Evolutionary conservation across 148 eudicot genomes (phyloP).

Genomic region (Camellia sinensis): DNA sequence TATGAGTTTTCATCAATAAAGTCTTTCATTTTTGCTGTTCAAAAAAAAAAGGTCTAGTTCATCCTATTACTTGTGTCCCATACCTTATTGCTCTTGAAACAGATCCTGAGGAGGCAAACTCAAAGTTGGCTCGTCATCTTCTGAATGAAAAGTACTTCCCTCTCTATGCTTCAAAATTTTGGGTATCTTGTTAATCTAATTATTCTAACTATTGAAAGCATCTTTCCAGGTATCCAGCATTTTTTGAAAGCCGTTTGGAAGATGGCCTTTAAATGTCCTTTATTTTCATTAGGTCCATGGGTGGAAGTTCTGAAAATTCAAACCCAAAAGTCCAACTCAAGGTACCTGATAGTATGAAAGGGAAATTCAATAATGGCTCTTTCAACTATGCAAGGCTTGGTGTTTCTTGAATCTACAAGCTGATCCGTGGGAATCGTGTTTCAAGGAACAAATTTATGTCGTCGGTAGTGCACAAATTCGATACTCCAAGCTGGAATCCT

Average conservation of each 20-base stretch:
- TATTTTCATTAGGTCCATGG: constrained; percentile 70
- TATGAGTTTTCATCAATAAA: no score
- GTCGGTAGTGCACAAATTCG: constrained; percentile 86
- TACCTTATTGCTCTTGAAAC: constrained; percentile 94
- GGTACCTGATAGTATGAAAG: constrained; percentile 47
- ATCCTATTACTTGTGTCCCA: constrained; percentile 98
- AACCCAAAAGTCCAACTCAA: constrained; percentile 42
- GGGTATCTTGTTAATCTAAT: constrained; percentile 12
- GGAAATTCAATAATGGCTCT: constrained; percentile 50
- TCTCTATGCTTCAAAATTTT: constrained; percentile 3
- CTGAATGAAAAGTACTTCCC: constrained; percentile 81
- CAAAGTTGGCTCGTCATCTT: constrained; percentile 91
- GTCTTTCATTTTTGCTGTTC: no score
- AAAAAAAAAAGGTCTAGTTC: constrained; percentile 68
- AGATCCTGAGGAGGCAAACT: constrained; percentile 78
- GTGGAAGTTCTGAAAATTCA: constrained; percentile 28
- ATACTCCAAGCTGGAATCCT: constrained; percentile 64
- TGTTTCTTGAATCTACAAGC: constrained; percentile 94
- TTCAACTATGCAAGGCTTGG: constrained; percentile 69
- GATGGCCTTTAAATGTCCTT: constrained; percentile 97
- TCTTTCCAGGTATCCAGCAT: constrained; percentile 80
- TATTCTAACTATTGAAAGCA: constrained; percentile 22
- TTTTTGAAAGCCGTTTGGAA: constrained; percentile 92
- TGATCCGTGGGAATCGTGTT: constrained; percentile 82
- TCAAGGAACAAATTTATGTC: constrained; percentile 94